These are phyloP conservation scores for Kwoniella sp. DNA, from an alignment of 768 basidiomycete species.

Conservation along the genomic window DNA sequence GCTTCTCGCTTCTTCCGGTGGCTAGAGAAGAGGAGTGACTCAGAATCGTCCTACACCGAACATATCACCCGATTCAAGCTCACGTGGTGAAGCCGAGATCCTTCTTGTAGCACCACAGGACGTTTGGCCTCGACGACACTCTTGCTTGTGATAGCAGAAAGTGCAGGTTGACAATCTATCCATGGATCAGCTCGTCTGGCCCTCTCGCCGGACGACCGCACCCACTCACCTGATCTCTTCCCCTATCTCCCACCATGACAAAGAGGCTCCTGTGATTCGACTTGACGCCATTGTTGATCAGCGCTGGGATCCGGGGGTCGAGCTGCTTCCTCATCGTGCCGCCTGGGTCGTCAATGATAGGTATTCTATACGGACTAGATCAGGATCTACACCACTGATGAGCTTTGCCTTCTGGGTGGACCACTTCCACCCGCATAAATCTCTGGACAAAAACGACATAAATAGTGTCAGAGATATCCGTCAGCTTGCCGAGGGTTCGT, in stretches of 20 bases:
- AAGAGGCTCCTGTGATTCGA: slow-evolving; percentile 91
- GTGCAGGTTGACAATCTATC: slow-evolving; percentile 72
- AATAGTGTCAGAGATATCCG: slow-evolving; percentile 1
- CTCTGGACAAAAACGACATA: slow-evolving; percentile 19
- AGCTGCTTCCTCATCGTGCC: slow-evolving; percentile 55
- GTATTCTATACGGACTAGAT: not conserved
- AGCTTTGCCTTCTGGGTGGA: not conserved
- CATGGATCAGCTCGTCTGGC: no score
- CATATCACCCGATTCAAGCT: slow-evolving; percentile 47
- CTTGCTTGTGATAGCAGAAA: slow-evolving; percentile 88
- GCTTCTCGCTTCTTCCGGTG: slow-evolving; percentile 96
- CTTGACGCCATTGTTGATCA: slow-evolving; percentile 90
- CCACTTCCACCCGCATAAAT: slow-evolving; percentile 1
- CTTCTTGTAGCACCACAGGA: slow-evolving; percentile 99
- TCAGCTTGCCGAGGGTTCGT: no score
- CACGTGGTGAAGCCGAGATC: slow-evolving; percentile 92
- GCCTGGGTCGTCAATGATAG: not conserved
- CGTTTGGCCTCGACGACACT: slow-evolving; percentile 80
- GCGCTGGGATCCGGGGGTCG: slow-evolving; percentile 84
- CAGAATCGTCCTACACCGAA: not conserved
- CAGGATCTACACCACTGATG: not conserved
- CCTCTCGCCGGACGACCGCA: not conserved
- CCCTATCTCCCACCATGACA: slow-evolving; percentile 90
- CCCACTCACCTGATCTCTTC: slow-evolving; percentile 75
- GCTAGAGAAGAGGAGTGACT: slow-evolving; percentile 51